A percentile compares a stretch with the other conserved stretches of the same genome.
Conservation (phyloP, 2,329 filamentous ascomycete genomes). For the Alternaria sp. region DNA sequence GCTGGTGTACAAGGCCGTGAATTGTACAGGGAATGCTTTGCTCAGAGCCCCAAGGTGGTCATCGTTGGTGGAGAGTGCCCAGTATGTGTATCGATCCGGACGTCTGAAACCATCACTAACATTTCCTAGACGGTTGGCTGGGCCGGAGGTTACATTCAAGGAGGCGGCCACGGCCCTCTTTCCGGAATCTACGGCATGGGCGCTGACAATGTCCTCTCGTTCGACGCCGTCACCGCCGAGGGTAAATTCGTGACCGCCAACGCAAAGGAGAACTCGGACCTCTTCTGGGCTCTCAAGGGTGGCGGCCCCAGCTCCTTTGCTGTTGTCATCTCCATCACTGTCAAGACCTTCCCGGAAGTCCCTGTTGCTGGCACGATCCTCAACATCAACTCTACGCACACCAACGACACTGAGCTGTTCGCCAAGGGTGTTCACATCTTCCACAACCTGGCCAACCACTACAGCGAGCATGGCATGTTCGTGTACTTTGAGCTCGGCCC, state of each 20-base stretch:
- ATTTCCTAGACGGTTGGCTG: constrained; percentile 46
- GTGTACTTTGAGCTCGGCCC: constrained; percentile 45
- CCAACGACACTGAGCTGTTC: constrained; percentile 41
- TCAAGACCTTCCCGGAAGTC: constrained; percentile 46
- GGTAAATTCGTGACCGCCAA: constrained; percentile 46
- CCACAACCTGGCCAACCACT: constrained; percentile 46
- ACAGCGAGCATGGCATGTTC: constrained; percentile 45
- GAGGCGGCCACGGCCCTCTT: constrained; percentile 55
- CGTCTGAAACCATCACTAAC: constrained; percentile 5
- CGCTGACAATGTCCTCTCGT: constrained; percentile 50
- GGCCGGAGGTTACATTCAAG: constrained; percentile 55
- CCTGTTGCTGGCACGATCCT: constrained; percentile 44
- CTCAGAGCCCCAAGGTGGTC: constrained; percentile 40
- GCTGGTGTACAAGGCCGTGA: constrained; percentile 49
- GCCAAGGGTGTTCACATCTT: constrained; percentile 43
- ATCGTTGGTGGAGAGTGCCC: constrained; percentile 51
- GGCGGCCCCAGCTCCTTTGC: constrained; percentile 45
- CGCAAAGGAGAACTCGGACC: constrained; percentile 45
- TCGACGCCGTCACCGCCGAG: constrained; percentile 50
- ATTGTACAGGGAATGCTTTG: constrained; percentile 41
- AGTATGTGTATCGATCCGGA: constrained; percentile 19
- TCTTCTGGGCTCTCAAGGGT: constrained; percentile 50
- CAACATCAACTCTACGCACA: constrained; percentile 49
- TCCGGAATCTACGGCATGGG: constrained; percentile 49
- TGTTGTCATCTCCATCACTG: constrained; percentile 42